Percentiles rank a stretch among this genome's conserved stretches.
Evolutionary conservation across 495 filamentous ascomycete species (phyloP).

Genomic region (Hypoxylon subgilvum): DNA sequence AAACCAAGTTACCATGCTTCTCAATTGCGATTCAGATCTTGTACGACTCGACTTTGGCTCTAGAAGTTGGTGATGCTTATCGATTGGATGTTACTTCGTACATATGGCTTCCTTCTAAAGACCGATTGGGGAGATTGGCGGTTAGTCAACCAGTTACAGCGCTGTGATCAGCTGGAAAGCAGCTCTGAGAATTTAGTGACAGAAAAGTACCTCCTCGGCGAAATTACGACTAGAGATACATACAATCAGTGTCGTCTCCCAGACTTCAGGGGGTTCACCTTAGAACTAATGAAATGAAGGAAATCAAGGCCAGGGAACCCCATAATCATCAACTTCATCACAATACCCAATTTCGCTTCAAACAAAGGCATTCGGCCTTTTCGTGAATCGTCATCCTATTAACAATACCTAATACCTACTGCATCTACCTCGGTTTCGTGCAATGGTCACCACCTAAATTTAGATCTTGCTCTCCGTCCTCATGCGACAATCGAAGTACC

Average conservation of each 20-base stretch:
- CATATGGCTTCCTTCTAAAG: neutral
- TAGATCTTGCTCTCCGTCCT: neutral
- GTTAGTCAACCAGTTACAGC: conserved; percentile 35
- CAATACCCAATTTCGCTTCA: conserved; percentile 10
- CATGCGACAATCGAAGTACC: conserved; percentile 27
- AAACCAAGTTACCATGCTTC: too few relatives aligned
- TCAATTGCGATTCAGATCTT: too few relatives aligned
- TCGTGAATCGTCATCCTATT: neutral
- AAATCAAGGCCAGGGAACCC: conserved; percentile 27
- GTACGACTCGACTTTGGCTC: too few relatives aligned
- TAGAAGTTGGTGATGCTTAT: neutral
- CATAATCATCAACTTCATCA: conserved; percentile 28
- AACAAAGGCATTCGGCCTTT: neutral
- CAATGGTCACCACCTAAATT: conserved; percentile 5
- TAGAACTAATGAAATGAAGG: conserved; percentile 32
- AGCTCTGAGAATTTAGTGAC: conserved; percentile 12
- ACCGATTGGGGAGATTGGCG: conserved; percentile 28
- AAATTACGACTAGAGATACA: conserved; percentile 7
- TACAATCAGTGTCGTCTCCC: neutral
- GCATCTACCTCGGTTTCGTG: neutral
- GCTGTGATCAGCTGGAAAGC: conserved; percentile 24
- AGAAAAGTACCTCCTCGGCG: conserved; percentile 15
- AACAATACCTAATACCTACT: neutral
- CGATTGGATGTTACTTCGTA: neutral
- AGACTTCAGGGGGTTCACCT: conserved; percentile 20